phyloP scores from a whole-genome alignment of 768 basidiomycete genomes.

The Artomyces pyxidatus region DNA sequence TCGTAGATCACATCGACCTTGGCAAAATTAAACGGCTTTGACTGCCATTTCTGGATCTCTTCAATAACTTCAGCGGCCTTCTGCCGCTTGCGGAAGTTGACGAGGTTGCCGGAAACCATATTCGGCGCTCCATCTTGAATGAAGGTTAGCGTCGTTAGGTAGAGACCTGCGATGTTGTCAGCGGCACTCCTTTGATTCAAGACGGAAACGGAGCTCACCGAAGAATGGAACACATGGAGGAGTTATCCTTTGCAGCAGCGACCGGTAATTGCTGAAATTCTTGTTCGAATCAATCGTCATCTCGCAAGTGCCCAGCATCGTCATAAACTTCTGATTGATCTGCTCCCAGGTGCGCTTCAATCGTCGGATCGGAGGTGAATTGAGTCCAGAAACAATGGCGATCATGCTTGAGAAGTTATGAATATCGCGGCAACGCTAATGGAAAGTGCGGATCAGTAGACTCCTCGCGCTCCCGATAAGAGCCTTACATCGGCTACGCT shows the following conservation, averaged over 20 bases:
- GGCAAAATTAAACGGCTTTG: constrained; percentile 80
- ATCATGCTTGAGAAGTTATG: constrained; percentile 98
- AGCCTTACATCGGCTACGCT: constrained; percentile 77
- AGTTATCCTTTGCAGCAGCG: constrained; percentile 70
- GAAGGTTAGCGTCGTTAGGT: constrained; percentile 93
- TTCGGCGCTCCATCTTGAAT: constrained; percentile 96
- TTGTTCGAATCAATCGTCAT: constrained; percentile 88
- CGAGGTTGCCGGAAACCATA: constrained; percentile 63
- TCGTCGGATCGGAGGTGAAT: constrained; percentile 87
- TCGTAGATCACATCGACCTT: constrained; percentile 55
- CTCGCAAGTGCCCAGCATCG: constrained; percentile 72
- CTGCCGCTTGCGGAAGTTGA: constrained; percentile 95
- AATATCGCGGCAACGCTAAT: constrained; percentile 75
- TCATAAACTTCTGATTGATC: constrained; percentile 66
- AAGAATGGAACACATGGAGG: constrained; percentile 97
- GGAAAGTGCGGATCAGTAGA: constrained; percentile 4
- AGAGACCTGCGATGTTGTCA: constrained; percentile 82
- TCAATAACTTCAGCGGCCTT: constrained; percentile 95
- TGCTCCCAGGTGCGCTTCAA: constrained; percentile 93
- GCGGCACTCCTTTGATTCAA: no score
- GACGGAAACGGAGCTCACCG: constrained; percentile 46
- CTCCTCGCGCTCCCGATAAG: background rate
- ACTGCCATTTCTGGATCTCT: constrained; percentile 95
- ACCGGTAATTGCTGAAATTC: constrained; percentile 90
- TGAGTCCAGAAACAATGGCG: constrained; percentile 89